Base-by-base conservation (phyloP, 2,329 filamentous ascomycete species). In the Talaromyces sp. region DNA sequence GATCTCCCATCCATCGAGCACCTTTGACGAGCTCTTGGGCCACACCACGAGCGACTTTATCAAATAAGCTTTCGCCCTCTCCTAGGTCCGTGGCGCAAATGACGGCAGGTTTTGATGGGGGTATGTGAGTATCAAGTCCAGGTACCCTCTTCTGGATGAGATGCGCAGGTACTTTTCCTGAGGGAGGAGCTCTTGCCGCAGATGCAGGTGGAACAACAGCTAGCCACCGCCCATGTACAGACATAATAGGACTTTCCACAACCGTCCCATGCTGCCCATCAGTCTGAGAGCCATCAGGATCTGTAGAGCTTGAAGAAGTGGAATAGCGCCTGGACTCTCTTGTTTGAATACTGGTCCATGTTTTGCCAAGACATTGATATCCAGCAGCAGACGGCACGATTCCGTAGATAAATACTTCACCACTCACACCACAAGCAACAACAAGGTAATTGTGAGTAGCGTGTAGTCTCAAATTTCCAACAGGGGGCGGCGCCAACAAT, bases 281-380 rank as follows among this genome's bases (percentile, higher is more conserved):
- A 31, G 74, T 74, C 45, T 77, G 77, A 64, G 77, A 76, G 33
- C 76, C 77, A 66, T 81, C 79, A 11, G 76, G 73, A 65, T 81
- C 80, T 16, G 80, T 79, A 27, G 79, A 80, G 62, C 72, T 78
- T 13, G 79, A 81, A 22, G 81, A 82, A 13, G 76, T 76, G 13
- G 81, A 83, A 64, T 81, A 78, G 65, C 81, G 76, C 57, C 81
- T 75, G 33, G 71, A 68, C 60, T 79, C 74, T 50, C 73, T 74
- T 14, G 75, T 85, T 73, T 95, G 91, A 33, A 97, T 82, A 52
- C 88, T 89, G 0, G 95, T 97, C 95, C 95, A 99, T 19, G 96
- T 81, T 78, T 99, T 99, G 22, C 90, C 93, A 63, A 95, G 82
- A 71, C 93, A 97, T 65, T 82, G 81, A 72, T 87, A 89, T 14